These are phyloP conservation scores for Auriscalpium microsporum DNA, from an alignment of 768 basidiomycete species.

Conservation along the genomic window DNA sequence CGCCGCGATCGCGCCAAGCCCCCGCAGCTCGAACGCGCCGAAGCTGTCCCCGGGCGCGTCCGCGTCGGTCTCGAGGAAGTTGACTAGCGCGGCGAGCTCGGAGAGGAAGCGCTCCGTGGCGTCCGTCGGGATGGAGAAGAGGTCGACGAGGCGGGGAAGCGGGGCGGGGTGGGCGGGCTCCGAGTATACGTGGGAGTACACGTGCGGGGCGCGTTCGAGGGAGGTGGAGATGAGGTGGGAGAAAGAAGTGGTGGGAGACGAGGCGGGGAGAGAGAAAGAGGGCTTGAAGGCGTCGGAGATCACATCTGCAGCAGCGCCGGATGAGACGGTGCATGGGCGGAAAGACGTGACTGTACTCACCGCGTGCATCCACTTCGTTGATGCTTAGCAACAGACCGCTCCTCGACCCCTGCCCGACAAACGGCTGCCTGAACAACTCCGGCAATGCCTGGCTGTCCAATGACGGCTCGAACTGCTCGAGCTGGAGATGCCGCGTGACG, in stretches of 20 bases:
- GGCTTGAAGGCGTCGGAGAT: conserved; percentile 43
- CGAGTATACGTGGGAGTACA: conserved; percentile 46
- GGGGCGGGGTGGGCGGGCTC: conserved; percentile 23
- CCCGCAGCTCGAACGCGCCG: conserved; percentile 52
- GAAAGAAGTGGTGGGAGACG: conserved; percentile 31
- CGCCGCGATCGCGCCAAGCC: conserved; percentile 39
- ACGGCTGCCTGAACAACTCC: conserved; percentile 26
- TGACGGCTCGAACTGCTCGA: conserved; percentile 50
- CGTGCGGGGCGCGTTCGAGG: conserved; percentile 46
- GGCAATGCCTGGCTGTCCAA: conserved; percentile 17
- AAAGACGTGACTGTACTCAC: conserved; percentile 27
- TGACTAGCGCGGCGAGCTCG: conserved; percentile 38
- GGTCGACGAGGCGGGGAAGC: conserved; percentile 29
- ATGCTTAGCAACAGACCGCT: conserved; percentile 48
- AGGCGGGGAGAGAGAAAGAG: conserved; percentile 35
- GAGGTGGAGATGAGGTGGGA: conserved; percentile 50
- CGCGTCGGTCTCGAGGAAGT: conserved; percentile 41
- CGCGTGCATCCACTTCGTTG: conserved; percentile 45
- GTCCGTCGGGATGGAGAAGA: conserved; percentile 33
- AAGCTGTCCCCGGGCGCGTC: conserved; percentile 36
- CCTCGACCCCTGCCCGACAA: conserved; percentile 49
- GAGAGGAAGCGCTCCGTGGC: conserved; percentile 31
- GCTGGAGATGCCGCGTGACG: conserved; percentile 62
- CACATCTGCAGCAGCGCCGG: conserved; percentile 33
- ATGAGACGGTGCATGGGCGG: no score